These are phyloP conservation scores for Cladosporium colombiae DNA, from an alignment of 2,329 filamentous ascomycete species.

Conservation along the genomic window DNA sequence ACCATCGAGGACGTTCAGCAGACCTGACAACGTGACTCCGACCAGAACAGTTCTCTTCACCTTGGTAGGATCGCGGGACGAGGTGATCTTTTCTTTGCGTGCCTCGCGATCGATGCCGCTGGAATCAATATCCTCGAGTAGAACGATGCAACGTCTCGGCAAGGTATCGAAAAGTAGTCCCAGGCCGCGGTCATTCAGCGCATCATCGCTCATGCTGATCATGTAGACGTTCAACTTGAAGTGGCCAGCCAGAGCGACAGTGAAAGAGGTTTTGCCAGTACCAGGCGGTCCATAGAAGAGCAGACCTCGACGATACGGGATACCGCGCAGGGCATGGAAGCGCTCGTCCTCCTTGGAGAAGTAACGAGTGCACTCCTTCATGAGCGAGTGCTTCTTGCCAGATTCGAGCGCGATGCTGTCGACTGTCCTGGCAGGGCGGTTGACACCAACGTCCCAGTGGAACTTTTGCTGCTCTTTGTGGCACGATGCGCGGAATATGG, in stretches of 20 bases:
- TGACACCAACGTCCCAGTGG: conserved; percentile 39
- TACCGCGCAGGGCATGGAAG: conserved; percentile 77
- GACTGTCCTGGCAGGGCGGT: conserved; percentile 68
- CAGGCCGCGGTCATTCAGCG: conserved; percentile 71
- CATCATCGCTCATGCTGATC: conserved; percentile 64
- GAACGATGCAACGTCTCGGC: conserved; percentile 44
- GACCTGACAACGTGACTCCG: conserved; percentile 62
- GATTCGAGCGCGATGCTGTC: conserved; percentile 71
- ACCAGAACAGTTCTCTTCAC: conserved; percentile 40
- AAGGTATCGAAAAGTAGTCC: conserved; percentile 42
- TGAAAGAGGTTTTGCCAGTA: conserved; percentile 32
- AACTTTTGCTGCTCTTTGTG: conserved; percentile 24
- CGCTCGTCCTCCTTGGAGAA: conserved; percentile 66
- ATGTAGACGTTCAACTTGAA: conserved; percentile 42
- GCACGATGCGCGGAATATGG: conserved; percentile 25
- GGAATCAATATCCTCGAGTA: conserved; percentile 48
- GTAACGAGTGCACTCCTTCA: conserved; percentile 73
- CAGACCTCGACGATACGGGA: conserved; percentile 80
- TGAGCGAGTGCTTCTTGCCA: conserved; percentile 62
- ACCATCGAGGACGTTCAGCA: conserved; percentile 79
- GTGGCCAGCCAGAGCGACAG: conserved; percentile 43
- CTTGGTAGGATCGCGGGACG: conserved; percentile 45
- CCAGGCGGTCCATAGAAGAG: conserved; percentile 68
- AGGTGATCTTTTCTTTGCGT: conserved; percentile 28
- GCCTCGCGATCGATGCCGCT: conserved; percentile 57